Percentiles rank a stretch among this genome's conserved stretches.
Conservation (phyloP, 192 early-diverging fungal species). For the Spizellomyces sp. region DNA sequence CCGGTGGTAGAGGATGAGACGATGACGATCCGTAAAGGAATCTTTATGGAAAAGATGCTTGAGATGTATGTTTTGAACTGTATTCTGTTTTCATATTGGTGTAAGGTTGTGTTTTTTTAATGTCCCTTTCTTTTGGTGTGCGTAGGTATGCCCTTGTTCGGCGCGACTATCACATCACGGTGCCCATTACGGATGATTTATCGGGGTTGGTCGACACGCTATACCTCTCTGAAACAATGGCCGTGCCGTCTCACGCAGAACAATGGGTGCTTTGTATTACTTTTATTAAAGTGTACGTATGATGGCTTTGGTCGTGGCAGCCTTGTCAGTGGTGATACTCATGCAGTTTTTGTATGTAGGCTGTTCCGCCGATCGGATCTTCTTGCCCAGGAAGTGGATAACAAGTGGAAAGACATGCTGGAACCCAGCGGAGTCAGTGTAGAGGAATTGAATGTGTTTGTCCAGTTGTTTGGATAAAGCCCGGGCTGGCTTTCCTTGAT, state of each 20-base stretch:
- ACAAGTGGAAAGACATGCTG: background rate
- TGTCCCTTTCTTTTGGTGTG: background rate
- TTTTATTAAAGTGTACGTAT: slow-evolving; percentile 11
- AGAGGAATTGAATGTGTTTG: background rate
- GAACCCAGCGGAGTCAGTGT: background rate
- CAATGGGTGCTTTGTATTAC: slow-evolving; percentile 15
- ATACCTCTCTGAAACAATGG: background rate
- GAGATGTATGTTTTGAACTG: background rate
- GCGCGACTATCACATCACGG: slow-evolving; percentile 7
- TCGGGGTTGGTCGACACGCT: slow-evolving; percentile 8
- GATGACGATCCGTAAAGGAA: background rate
- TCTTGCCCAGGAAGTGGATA: no score
- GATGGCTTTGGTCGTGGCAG: background rate
- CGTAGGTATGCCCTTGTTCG: slow-evolving; percentile 6
- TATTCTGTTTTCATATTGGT: background rate
- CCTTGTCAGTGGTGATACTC: background rate
- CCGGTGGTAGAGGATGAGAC: background rate
- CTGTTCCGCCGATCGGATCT: no score
- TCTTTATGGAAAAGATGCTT: slow-evolving; percentile 4
- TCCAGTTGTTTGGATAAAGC: no score
- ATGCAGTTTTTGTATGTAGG: no score
- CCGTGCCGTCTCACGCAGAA: slow-evolving; percentile 4
- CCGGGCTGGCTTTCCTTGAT: no score
- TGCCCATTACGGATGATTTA: slow-evolving; percentile 5
- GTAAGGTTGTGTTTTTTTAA: background rate